Conservation (phyloP, 768 basidiomycete genomes). For the Rhodosporidiobolus sp. region DNA sequence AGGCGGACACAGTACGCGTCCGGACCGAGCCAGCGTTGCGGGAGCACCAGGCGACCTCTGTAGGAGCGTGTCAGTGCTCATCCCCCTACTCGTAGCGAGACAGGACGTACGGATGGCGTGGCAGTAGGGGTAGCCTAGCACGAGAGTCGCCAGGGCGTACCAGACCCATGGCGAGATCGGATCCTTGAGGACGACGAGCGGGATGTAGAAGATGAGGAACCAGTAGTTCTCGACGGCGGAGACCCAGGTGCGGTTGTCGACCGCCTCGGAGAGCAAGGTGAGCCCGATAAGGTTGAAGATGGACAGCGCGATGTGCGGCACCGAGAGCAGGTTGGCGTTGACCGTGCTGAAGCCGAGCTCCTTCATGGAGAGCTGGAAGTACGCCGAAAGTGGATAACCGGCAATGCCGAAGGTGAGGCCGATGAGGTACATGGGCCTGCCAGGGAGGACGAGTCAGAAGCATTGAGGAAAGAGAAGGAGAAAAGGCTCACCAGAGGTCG, state of each 20-base stretch:
- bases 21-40: constrained; percentile 47
- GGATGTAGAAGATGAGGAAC: constrained; percentile 48
- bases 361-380: constrained; percentile 44
- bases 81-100: too few relatives aligned
- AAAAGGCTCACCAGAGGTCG: too few relatives aligned
- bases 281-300: constrained; percentile 45
- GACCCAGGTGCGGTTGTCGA: constrained; percentile 42
- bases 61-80: too few relatives aligned
- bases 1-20: constrained; percentile 48
- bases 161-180: constrained; percentile 13
- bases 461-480: too few relatives aligned
- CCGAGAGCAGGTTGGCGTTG: constrained; percentile 47
- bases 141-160: constrained; percentile 31
- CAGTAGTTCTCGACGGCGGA: constrained; percentile 46
- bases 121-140: constrained; percentile 45
- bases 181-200: constrained; percentile 37
- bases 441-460: too few relatives aligned
- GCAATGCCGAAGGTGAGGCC: constrained; percentile 47
- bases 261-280: constrained; percentile 36
- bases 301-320: constrained; percentile 45
- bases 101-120: constrained; percentile 46
- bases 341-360: constrained; percentile 46
- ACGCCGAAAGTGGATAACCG: constrained; percentile 41
- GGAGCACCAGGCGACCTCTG: constrained; percentile 48
- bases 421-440: constrained; percentile 48